phyloP scores from a whole-genome alignment of 2,329 filamentous ascomycete genomes.

The Pseudocercospora eumusae region DNA sequence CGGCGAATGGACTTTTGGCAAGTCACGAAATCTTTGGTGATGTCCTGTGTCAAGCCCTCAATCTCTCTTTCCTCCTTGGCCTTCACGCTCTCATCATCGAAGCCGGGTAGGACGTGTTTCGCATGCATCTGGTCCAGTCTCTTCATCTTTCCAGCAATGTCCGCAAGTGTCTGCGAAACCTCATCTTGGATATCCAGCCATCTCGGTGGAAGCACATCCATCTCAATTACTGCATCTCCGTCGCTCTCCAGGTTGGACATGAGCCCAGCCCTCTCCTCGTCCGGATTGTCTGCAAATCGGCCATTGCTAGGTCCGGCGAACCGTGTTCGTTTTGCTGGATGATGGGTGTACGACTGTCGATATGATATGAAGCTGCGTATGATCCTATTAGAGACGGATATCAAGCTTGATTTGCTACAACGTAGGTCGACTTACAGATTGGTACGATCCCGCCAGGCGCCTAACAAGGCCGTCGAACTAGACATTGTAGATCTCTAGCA shows the following conservation, averaged over 20 bases:
- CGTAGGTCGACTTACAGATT: conserved; percentile 72
- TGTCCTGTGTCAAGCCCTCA: conserved; percentile 83
- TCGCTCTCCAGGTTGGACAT: conserved; percentile 73
- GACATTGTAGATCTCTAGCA: conserved; percentile 21
- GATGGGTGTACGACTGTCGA: conserved; percentile 95
- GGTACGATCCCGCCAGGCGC: conserved; percentile 91
- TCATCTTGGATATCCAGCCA: conserved; percentile 97
- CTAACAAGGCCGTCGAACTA: conserved; percentile 21
- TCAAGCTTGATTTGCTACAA: conserved; percentile 12
- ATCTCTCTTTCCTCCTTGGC: conserved; percentile 85
- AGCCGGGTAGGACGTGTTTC: conserved; percentile 94
- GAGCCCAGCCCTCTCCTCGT: conserved; percentile 71
- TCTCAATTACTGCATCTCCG: conserved; percentile 94
- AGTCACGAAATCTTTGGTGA: conserved; percentile 84
- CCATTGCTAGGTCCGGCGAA: conserved; percentile 52
- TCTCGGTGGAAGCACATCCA: conserved; percentile 91
- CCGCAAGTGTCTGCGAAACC: conserved; percentile 76
- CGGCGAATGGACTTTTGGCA: conserved; percentile 87
- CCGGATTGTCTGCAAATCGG: conserved; percentile 48
- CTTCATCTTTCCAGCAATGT: conserved; percentile 79
- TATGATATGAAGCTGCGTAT: conserved; percentile 87
- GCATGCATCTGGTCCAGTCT: conserved; percentile 90
- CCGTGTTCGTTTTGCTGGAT: conserved; percentile 77
- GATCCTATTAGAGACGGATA: background rate
- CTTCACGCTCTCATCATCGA: conserved; percentile 92